phyloP scores from a whole-genome alignment of 495 filamentous ascomycete species.

The Friedmanniomyces simplex region DNA sequence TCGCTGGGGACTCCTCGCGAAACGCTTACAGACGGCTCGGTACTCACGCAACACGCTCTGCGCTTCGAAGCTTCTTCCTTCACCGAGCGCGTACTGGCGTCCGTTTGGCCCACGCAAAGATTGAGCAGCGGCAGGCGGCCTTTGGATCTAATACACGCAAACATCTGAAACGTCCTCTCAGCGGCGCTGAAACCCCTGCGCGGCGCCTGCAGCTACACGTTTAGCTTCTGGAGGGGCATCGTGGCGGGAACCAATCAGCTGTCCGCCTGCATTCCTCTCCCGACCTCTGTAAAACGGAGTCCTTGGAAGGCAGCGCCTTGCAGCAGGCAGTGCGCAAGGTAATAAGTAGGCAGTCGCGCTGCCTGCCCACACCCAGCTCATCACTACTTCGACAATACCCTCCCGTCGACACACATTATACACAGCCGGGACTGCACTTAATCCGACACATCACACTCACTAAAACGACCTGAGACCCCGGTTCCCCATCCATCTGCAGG shows the following conservation, averaged over 20 bases:
- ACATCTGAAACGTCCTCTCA: constrained; percentile 4
- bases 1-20: neutral
- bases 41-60: constrained; percentile 1
- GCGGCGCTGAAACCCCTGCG: neutral
- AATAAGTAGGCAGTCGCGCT: neutral
- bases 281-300: neutral
- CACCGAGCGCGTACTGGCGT: neutral
- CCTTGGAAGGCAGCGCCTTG: neutral
- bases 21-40: constrained; percentile 1
- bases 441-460: neutral
- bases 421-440: neutral
- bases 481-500: neutral
- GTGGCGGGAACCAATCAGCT: neutral
- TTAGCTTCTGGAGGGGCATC: neutral
- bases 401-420: neutral
- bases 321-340: neutral
- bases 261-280: neutral
- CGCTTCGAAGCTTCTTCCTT: neutral
- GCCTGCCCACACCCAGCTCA: neutral
- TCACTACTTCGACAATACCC: neutral
- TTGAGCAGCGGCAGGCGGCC: neutral
- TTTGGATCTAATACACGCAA: neutral
- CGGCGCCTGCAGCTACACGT: neutral
- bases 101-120: neutral
- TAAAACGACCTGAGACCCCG: neutral